phyloP scores from a whole-genome alignment of 1,284 basidiomycete species.

The Marasmius tenuissimus region DNA sequence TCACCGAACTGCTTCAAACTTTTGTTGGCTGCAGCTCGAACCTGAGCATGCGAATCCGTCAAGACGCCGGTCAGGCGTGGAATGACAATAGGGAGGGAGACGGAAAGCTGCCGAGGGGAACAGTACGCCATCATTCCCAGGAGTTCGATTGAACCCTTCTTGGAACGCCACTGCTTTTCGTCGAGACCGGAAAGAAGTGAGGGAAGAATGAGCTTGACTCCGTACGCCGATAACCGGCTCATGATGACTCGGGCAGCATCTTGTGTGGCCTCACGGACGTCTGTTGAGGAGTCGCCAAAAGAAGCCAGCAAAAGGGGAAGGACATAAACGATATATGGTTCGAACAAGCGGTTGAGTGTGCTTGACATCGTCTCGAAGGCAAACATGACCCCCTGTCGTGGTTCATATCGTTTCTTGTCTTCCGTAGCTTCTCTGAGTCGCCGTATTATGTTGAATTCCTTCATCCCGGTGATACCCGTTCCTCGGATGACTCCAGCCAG shows the following conservation, averaged over 20 bases:
- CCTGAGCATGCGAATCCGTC: conserved; percentile 98
- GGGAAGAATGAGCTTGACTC: conserved; percentile 94
- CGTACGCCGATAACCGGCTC: conserved; percentile 93
- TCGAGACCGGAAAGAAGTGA: conserved; percentile 89
- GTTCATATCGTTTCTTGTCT: conserved; percentile 87
- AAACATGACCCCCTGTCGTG: conserved; percentile 94
- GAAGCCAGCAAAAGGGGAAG: conserved; percentile 85
- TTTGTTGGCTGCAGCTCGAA: conserved; percentile 90
- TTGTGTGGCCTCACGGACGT: conserved; percentile 94
- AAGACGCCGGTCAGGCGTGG: conserved; percentile 93
- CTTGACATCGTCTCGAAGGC: conserved; percentile 91
- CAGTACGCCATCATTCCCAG: conserved; percentile 99
- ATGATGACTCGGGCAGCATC: conserved; percentile 95
- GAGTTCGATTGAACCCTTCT: conserved; percentile 98
- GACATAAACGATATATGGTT: conserved; percentile 90
- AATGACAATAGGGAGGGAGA: conserved; percentile 95
- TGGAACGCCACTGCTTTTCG: conserved; percentile 99
- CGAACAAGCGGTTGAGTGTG: conserved; percentile 87
- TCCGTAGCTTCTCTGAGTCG: conserved; percentile 80
- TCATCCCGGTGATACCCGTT: conserved; percentile 82
- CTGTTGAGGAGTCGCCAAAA: conserved; percentile 89
- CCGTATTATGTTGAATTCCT: conserved; percentile 79
- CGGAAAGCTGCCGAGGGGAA: conserved; percentile 92
- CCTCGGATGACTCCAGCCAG: conserved; percentile 93
- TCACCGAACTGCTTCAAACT: conserved; percentile 98